Conservation (phyloP, 306 rosid species). For the Betula pendula region DNA sequence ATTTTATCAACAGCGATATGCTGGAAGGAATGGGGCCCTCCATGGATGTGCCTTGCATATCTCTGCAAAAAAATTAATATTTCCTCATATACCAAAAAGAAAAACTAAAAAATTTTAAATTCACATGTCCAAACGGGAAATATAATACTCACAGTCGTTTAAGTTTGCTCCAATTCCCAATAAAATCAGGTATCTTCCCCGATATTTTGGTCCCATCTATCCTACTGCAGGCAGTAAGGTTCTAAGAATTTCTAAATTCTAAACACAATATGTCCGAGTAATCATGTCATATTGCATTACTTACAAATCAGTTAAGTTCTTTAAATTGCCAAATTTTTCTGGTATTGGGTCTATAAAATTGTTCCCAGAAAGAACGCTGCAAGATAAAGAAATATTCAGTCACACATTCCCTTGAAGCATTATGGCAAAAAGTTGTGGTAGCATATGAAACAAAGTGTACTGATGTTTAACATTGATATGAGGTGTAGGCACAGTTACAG, state of each 20-base stretch:
- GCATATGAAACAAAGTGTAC: neutral
- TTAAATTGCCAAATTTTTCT: constrained; percentile 46
- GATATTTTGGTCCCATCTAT: constrained; percentile 67
- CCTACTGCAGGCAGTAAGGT: constrained; percentile 50
- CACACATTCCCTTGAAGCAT: neutral
- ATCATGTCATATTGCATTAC: constrained; percentile 26
- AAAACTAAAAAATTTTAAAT: neutral
- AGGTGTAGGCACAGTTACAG: neutral
- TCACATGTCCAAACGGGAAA: constrained; percentile 10
- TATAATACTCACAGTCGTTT: constrained; percentile 46
- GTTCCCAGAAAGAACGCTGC: constrained; percentile 58
- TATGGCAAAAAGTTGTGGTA: neutral
- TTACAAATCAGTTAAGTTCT: constrained; percentile 61
- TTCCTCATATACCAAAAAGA: neutral
- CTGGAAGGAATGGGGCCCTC: constrained; percentile 66
- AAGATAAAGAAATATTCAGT: constrained; percentile 14
- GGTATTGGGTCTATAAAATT: constrained; percentile 71
- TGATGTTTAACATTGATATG: neutral
- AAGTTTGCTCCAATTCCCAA: constrained; percentile 72
- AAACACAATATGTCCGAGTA: neutral
- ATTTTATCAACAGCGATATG: constrained; percentile 42
- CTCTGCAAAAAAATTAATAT: constrained; percentile 33
- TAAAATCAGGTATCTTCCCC: constrained; percentile 58
- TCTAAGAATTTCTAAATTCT: constrained; percentile 11
- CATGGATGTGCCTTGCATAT: constrained; percentile 77